These are phyloP conservation scores for Fusarium neocosmosporiellum DNA, from an alignment of 2,329 filamentous ascomycete species.

Conservation along the genomic window DNA sequence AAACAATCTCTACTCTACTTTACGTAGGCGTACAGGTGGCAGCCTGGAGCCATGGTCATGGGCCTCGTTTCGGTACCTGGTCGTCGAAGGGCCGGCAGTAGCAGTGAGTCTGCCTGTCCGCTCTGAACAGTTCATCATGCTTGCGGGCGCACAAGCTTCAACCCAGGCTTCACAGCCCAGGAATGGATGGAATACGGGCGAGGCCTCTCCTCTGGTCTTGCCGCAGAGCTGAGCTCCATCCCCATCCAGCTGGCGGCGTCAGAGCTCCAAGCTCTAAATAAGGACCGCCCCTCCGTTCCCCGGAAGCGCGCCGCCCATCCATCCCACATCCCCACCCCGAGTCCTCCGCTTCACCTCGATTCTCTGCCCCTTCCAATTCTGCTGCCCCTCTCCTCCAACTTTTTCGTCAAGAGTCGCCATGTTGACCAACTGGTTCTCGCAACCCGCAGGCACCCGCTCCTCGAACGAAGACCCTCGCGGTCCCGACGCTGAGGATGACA, in stretches of 20 bases:
- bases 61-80: constrained; percentile 47
- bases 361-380: constrained; percentile 14
- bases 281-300: constrained; percentile 31
- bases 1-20: constrained; percentile 2
- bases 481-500: constrained; percentile 71
- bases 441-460: constrained; percentile 59
- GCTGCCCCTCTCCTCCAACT: constrained; percentile 31
- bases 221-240: constrained; percentile 3
- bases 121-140: constrained; percentile 1
- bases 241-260: constrained; percentile 12
- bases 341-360: constrained; percentile 35
- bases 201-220: background rate
- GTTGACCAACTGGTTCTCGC: constrained; percentile 57
- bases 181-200: background rate
- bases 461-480: constrained; percentile 66
- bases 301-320: constrained; percentile 31
- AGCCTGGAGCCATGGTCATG: constrained; percentile 46
- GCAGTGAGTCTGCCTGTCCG: constrained; percentile 35
- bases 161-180: constrained; percentile 1
- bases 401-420: constrained; percentile 44
- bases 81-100: constrained; percentile 46
- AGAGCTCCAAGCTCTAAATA: constrained; percentile 31
- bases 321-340: constrained; percentile 42
- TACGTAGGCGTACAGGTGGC: constrained; percentile 13
- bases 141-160: constrained; percentile 4